phyloP scores from a whole-genome alignment of 2,329 filamentous ascomycete species.

The Fusarium lyarnte region DNA sequence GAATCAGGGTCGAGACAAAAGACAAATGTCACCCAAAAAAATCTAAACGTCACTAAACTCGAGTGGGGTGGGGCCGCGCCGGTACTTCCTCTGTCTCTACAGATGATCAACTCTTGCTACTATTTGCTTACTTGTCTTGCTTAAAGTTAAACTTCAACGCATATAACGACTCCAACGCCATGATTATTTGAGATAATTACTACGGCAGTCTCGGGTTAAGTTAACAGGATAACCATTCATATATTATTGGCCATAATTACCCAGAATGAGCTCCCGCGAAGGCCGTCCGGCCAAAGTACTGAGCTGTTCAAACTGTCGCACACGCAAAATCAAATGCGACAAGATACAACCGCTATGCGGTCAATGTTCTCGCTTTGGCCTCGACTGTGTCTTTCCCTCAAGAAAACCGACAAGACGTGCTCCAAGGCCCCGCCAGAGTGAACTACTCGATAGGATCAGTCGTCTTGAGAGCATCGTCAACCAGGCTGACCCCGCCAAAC shows the following conservation, averaged over 20 bases:
- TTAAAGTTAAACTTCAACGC: slow-evolving; percentile 18
- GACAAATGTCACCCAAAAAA: slow-evolving; percentile 12
- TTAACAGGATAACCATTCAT: not conserved
- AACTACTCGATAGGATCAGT: slow-evolving; percentile 56
- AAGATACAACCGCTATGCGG: slow-evolving; percentile 62
- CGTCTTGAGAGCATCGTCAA: slow-evolving; percentile 58
- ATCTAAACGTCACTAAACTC: slow-evolving; percentile 26
- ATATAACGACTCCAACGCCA: slow-evolving; percentile 7
- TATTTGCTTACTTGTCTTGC: not conserved
- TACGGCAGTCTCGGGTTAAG: not conserved
- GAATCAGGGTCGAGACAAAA: not conserved
- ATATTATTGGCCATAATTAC: not conserved
- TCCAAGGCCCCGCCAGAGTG: slow-evolving; percentile 53
- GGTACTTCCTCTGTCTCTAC: slow-evolving; percentile 7
- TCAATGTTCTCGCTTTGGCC: slow-evolving; percentile 59
- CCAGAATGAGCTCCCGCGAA: slow-evolving; percentile 34
- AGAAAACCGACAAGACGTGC: slow-evolving; percentile 56
- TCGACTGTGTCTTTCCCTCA: slow-evolving; percentile 59
- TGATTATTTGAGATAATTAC: not conserved
- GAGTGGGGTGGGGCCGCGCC: slow-evolving; percentile 20
- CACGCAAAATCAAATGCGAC: slow-evolving; percentile 70
- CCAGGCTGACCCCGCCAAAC: slow-evolving; percentile 49
- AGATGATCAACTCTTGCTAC: not conserved
- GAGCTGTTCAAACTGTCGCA: slow-evolving; percentile 69
- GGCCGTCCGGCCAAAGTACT: slow-evolving; percentile 48